Evolutionary conservation across 805 yeast species (phyloP).

Genomic region (Candida germanica): DNA sequence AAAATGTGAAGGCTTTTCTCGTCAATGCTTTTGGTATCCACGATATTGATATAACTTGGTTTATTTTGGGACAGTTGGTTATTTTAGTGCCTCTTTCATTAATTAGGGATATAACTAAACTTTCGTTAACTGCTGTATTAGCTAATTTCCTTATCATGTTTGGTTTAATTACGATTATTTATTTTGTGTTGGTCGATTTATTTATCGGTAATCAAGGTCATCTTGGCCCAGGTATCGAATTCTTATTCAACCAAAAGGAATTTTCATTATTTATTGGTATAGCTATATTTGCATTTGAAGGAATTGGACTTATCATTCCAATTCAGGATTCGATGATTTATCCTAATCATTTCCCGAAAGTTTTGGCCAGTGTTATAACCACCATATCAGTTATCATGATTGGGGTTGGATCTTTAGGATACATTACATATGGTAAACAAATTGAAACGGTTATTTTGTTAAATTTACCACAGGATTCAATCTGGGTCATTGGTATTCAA

Average conservation of each 20-base stretch:
- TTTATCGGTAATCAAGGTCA: conserved; percentile 33
- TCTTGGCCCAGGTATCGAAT: conserved; percentile 48
- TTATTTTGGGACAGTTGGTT: conserved; percentile 54
- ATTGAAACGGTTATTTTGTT: conserved; percentile 67
- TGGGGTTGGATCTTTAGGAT: conserved; percentile 64
- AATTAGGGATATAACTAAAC: conserved; percentile 70
- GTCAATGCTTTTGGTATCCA: conserved; percentile 45
- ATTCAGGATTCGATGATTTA: conserved; percentile 78
- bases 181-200: conserved; percentile 50
- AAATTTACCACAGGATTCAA: conserved; percentile 67
- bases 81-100: conserved; percentile 67
- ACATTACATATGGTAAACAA: conserved; percentile 61
- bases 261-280: conserved; percentile 79
- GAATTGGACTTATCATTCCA: conserved; percentile 78
- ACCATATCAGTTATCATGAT: conserved; percentile 64
- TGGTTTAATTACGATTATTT: conserved; percentile 64
- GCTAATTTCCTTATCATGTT: conserved; percentile 68
- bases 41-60: conserved; percentile 39
- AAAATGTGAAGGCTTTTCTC: conserved; percentile 64
- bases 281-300: conserved; percentile 86
- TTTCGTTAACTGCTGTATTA: conserved; percentile 66
- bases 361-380: conserved; percentile 55
- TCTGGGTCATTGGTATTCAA: conserved; percentile 62
- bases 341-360: conserved; percentile 70
- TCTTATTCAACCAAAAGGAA: conserved; percentile 49